phyloP scores from a whole-genome alignment of 257 asterid species.

The Gardenia jasminoides region DNA sequence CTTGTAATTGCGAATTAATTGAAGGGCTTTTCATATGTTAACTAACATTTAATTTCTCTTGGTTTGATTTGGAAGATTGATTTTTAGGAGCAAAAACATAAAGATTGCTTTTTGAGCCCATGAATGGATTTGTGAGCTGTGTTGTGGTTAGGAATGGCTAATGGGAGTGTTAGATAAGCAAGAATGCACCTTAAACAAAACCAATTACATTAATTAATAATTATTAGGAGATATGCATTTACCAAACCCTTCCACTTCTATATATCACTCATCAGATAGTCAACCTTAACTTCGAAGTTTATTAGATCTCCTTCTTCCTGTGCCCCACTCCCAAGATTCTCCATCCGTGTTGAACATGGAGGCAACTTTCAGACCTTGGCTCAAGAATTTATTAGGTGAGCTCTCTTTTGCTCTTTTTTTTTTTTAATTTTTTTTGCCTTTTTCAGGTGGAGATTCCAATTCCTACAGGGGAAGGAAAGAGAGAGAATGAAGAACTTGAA shows the following conservation, averaged over 20 bases:
- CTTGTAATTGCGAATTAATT: not conserved
- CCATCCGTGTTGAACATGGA: not conserved
- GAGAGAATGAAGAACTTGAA: no score
- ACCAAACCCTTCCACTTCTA: not conserved
- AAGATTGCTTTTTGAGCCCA: not conserved
- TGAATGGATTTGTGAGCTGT: constrained; percentile 2
- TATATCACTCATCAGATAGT: not conserved
- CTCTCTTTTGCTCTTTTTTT: not conserved
- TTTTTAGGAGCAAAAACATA: not conserved
- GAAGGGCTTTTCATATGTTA: not conserved
- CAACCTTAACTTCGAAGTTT: not conserved
- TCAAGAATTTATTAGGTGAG: constrained; percentile 1
- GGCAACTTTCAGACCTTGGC: not conserved
- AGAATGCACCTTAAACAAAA: not conserved
- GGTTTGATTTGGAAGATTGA: not conserved
- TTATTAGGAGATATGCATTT: not conserved
- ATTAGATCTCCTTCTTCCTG: not conserved
- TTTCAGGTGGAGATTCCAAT: no score
- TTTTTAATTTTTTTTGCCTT: not conserved
- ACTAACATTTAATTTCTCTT: not conserved
- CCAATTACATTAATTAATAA: not conserved
- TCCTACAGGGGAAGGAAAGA: no score
- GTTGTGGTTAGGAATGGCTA: not conserved
- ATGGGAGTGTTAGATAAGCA: not conserved
- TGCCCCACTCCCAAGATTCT: not conserved